Conservation (phyloP, 2,329 filamentous ascomycete genomes). For the Cercospora sp. region DNA sequence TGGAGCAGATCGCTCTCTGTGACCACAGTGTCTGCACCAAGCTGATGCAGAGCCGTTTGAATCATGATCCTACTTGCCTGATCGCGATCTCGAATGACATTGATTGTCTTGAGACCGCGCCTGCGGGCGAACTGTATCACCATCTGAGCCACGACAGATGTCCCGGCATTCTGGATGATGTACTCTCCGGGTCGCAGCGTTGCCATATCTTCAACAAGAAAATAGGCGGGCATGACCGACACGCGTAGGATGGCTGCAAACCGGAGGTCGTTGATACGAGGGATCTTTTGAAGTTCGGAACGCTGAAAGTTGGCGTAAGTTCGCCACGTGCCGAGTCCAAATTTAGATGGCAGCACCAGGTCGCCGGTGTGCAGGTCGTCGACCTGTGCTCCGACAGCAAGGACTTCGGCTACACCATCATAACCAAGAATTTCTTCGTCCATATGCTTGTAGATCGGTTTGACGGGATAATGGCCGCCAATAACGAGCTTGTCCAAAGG, state of each 20-base stretch:
- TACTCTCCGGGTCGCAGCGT: slow-evolving; percentile 30
- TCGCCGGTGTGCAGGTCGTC: neutral
- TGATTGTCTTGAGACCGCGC: slow-evolving; percentile 18
- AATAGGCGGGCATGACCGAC: neutral
- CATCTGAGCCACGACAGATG: slow-evolving; percentile 27
- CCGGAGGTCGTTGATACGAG: neutral
- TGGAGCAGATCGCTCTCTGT: slow-evolving; percentile 3
- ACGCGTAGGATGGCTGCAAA: neutral
- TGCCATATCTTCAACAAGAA: neutral
- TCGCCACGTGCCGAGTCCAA: neutral
- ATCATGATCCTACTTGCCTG: neutral
- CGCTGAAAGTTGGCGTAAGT: neutral
- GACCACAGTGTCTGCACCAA: slow-evolving; percentile 10
- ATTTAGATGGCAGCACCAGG: neutral
- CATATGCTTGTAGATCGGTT: neutral
- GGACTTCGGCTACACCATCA: neutral
- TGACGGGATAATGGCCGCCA: neutral
- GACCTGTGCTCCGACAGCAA: neutral
- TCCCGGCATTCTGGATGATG: slow-evolving; percentile 32
- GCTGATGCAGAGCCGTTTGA: neutral
- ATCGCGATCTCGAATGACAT: slow-evolving; percentile 27
- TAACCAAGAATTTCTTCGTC: neutral
- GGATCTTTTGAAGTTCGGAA: neutral
- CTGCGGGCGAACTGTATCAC: slow-evolving; percentile 30
- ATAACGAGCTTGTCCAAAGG: slow-evolving; percentile 5